Base-by-base conservation (phyloP, 2,329 filamentous ascomycete genomes). In the Aspergillus pseudoviridinutans region DNA sequence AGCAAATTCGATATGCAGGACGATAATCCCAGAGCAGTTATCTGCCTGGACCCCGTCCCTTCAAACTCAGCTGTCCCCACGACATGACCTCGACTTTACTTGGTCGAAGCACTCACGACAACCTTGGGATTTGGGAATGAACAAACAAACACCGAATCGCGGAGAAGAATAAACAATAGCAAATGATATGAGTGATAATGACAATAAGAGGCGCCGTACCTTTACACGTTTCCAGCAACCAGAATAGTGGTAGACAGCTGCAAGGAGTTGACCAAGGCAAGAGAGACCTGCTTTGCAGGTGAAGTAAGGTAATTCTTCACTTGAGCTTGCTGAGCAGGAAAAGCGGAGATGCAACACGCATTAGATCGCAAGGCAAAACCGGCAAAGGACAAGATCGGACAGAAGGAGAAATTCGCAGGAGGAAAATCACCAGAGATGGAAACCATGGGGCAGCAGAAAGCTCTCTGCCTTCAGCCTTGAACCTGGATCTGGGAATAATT, bases 211-310 rank as follows among this genome's bases (percentile, higher is more conserved):
- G 51, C 51, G 56, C 41, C 60, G 56, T 54, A 64, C 63, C 59
- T 64, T 54, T 47, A 35, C n/a, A 62, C 58, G 63, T 59, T 58
- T 64, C 60, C 59, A 57, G 57, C 56, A 58, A 55, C 49, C 51
- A 53, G 49, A 55, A 25, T 17, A 24, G 22, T 42, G 49, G 57
- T 22, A 42, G 54, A 59, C 44, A 58, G 51, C 63, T 65, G 63
- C 63, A 65, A 65, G 63, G 63, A 64, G 60, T 56, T 44, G 55
- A 41, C 12, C 10, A 24, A 24, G n/a, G 17, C 5, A 35, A 35
- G 14, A 38, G 32, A 14, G 14, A 4, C 29, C 4, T 14, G 14
- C 32, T 17, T 35, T 35, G 14, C 32, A 38, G 32, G 14, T 35
- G 32, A 38, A 17, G 1, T 38, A 38, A 35, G 32, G 14, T 38